A percentile compares a stretch with the other conserved stretches of the same genome.
These are phyloP conservation scores for Perkinsus marinus DNA, from an alignment of 169 alveolate species.

Conservation along the genomic window DNA sequence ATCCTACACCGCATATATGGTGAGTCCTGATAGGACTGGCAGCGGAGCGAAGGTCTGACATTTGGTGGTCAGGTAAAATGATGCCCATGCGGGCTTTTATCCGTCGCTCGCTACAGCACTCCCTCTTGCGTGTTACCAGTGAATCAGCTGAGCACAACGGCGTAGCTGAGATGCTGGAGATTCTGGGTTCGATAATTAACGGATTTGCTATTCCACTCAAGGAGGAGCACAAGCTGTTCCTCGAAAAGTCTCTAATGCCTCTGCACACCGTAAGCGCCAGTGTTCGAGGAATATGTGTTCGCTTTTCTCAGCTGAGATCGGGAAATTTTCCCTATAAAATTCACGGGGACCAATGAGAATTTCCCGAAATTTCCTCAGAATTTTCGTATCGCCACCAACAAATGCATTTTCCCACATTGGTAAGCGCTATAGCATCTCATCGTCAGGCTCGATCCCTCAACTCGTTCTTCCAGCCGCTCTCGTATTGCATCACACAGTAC, in stretches of 20 bases:
- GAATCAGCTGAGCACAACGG: conserved; percentile 86
- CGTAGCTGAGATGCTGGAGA: conserved; percentile 85
- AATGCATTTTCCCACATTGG: background rate
- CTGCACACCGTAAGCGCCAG: conserved; percentile 79
- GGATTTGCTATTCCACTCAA: conserved; percentile 95
- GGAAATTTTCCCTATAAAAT: too few species aligned
- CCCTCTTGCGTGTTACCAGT: conserved; percentile 74
- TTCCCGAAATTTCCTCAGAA: too few species aligned
- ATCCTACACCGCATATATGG: conserved; percentile 82
- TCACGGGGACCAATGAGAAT: too few species aligned
- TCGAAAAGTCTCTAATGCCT: conserved; percentile 84
- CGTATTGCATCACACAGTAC: conserved; percentile 72
- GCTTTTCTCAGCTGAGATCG: too few species aligned
- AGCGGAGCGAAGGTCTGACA: background rate
- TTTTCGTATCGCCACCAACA: too few species aligned
- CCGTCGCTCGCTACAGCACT: conserved; percentile 84
- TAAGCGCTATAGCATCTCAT: background rate
- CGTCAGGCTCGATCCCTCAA: conserved; percentile 46
- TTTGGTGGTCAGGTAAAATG: background rate
- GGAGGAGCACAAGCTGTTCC: conserved; percentile 90
- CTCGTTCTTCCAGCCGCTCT: conserved; percentile 79
- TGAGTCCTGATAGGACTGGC: too few species aligned
- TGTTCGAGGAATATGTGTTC: too few species aligned
- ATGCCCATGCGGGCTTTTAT: conserved; percentile 42
- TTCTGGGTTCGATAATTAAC: conserved; percentile 78